These are phyloP conservation scores for Calophaca sinica DNA, from an alignment of 306 rosid species.

Conservation along the genomic window DNA sequence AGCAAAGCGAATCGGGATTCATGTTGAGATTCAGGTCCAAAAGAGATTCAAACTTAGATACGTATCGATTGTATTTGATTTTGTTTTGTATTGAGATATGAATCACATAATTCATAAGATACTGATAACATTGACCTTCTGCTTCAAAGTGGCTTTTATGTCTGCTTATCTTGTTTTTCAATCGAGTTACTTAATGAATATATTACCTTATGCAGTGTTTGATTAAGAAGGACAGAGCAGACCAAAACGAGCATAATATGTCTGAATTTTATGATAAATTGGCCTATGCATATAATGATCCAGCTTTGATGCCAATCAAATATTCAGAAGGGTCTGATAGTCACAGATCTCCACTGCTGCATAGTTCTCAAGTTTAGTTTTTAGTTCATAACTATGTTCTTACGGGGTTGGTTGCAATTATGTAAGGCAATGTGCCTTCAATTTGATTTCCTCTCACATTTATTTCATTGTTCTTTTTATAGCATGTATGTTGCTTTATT, in stretches of 20 bases:
- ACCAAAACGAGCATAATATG: constrained; percentile 56
- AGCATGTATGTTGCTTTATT: constrained; percentile 3
- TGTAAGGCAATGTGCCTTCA: not conserved
- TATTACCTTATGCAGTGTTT: constrained; percentile 64
- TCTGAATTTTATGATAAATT: constrained; percentile 63
- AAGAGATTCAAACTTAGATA: too few relatives aligned
- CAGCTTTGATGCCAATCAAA: constrained; percentile 58
- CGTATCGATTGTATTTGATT: too few relatives aligned
- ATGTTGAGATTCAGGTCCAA: too few relatives aligned
- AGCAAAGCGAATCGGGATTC: too few relatives aligned
- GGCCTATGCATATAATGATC: constrained; percentile 68
- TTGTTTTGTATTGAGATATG: too few relatives aligned
- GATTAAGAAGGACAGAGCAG: constrained; percentile 76
- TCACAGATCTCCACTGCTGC: constrained; percentile 65
- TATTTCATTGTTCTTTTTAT: constrained; percentile 39
- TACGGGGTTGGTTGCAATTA: constrained; percentile 11
- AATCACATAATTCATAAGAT: too few relatives aligned
- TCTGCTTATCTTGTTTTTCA: constrained; percentile 33
- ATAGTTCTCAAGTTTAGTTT: constrained; percentile 47
- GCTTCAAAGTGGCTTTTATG: constrained; percentile 5
- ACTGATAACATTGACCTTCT: not conserved
- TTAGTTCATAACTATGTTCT: constrained; percentile 28
- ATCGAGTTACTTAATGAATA: constrained; percentile 7
- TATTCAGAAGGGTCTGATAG: constrained; percentile 51
- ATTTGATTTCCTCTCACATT: constrained; percentile 7